Conservation (phyloP, 2,329 filamentous ascomycete species). For the Colletotrichum lupini region DNA sequence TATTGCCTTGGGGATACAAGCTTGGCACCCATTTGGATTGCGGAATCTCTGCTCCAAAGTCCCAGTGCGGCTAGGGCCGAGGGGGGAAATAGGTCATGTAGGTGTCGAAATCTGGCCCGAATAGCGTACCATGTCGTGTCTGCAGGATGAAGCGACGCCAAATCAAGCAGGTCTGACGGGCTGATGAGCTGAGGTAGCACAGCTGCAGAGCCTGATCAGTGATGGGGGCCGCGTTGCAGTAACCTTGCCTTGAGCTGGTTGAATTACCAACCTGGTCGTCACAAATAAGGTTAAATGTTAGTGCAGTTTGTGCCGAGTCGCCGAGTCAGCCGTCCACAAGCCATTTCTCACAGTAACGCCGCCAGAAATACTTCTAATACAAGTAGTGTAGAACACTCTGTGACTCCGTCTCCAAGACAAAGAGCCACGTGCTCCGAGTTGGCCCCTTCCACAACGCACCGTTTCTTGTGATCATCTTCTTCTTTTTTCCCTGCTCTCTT, state of each 20-base stretch:
- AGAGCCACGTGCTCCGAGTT: neutral
- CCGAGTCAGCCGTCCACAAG: neutral
- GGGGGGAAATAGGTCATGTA: neutral
- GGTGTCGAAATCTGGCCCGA: neutral
- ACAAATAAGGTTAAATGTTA: slow-evolving; percentile 22
- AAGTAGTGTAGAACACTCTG: too few relatives aligned
- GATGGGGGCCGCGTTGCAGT: neutral
- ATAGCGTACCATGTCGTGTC: neutral
- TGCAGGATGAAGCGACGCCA: neutral
- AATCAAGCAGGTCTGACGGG: neutral
- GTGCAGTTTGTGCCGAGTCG: slow-evolving; percentile 9
- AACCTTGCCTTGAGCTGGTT: neutral
- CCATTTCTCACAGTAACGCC: neutral
- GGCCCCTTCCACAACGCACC: neutral
- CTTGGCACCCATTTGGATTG: neutral
- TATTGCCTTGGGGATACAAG: too few relatives aligned
- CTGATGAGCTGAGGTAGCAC: neutral
- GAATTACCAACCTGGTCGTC: neutral
- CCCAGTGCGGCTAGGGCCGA: neutral
- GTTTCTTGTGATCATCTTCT: neutral
- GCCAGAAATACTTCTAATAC: neutral
- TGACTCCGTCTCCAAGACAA: neutral
- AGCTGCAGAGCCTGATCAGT: neutral
- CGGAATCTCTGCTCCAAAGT: neutral
- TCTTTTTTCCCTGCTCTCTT: too few relatives aligned